Base-by-base conservation (phyloP, 495 filamentous ascomycete species). In the Hypoxylon fragiforme region DNA sequence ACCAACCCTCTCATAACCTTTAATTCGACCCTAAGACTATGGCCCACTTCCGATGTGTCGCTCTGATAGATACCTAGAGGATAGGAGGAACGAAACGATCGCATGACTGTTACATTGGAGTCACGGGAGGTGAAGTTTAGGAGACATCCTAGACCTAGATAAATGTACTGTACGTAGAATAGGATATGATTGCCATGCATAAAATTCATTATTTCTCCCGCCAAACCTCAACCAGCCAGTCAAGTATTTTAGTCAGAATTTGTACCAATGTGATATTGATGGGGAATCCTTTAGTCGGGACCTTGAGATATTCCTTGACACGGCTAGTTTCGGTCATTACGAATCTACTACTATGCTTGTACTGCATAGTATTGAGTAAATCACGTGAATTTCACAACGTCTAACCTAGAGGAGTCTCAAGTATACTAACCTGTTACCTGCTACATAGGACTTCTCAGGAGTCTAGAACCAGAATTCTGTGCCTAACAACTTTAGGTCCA, bases 121-220 rank as follows among this genome's bases (percentile, higher is more conserved):
- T 60, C 56, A 50, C 56, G 56, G 50, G 45, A 50, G 56, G 56
- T 50, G 44, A 54, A 47, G 50, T 44, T 54, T 32, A 30, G 43
- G 22, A 12, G 55, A 36, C n/a, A 40, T 54, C 56, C 56, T 59
- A 54, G 44, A 54, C 44, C n/a, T n/a, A n/a, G n/a, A n/a, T n/a
- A n/a, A n/a, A 35, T 60, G 50, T 60, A 60, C 38, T 54, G 38
- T 60, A 60, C 56, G 56, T 60, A 54, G 50, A 60, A 44, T 49
- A 60, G 56, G 56, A 53, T 50, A 44, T 52, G 47, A 11, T 53
- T 44, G 44, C 49, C 44, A 28, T 6, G 35, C 50, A 50, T 60
- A 15, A 50, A 50, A n/a, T 54, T 54, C 30, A 42, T 47, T 34
- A 3, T 42, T 42, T 36, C 18, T 24, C 32, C 24, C 24, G 9